A percentile compares a stretch with the other conserved stretches of the same genome.
Evolutionary conservation across 2,329 filamentous ascomycete species (phyloP).

Genomic region (Onygenales sp.): DNA sequence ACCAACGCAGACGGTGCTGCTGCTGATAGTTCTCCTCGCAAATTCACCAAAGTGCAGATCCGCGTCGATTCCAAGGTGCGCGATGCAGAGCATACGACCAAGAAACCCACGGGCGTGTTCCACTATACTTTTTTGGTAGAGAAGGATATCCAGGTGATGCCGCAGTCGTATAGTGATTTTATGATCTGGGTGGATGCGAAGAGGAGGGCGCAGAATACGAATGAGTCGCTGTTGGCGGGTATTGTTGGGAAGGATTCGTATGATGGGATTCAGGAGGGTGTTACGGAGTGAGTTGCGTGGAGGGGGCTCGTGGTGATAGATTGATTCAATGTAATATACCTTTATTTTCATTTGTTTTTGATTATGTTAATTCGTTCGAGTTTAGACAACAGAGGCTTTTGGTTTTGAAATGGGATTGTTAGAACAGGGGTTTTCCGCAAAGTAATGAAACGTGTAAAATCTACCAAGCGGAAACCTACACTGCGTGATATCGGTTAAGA

Average conservation of each 20-base stretch:
- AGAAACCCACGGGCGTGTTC: slow-evolving; percentile 63
- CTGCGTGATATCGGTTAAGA: too few relatives aligned
- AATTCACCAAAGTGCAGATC: slow-evolving; percentile 57
- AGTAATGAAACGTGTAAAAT: too few relatives aligned
- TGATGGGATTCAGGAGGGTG: slow-evolving; percentile 25
- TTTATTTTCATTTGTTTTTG: too few relatives aligned
- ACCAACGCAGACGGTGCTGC: slow-evolving; percentile 11
- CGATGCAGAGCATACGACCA: slow-evolving; percentile 60
- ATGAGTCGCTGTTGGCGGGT: slow-evolving; percentile 27
- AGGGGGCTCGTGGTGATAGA: not conserved
- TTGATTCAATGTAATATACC: too few relatives aligned
- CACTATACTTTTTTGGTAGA: slow-evolving; percentile 65
- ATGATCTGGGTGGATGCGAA: slow-evolving; percentile 57
- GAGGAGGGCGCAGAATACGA: slow-evolving; percentile 45
- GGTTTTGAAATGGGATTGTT: too few relatives aligned
- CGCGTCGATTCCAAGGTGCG: slow-evolving; percentile 63
- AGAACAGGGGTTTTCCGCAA: too few relatives aligned
- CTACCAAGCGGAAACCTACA: too few relatives aligned
- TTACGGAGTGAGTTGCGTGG: slow-evolving; percentile 23
- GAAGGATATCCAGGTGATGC: slow-evolving; percentile 56
- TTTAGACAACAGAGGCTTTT: too few relatives aligned
- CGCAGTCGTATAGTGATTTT: slow-evolving; percentile 53
- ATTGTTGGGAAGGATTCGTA: slow-evolving; percentile 25
- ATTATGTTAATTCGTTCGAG: too few relatives aligned
- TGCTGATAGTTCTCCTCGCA: slow-evolving; percentile 26